Percentiles rank a stretch among this genome's conserved stretches.
These are phyloP conservation scores for Aspergillus japonicus DNA, from an alignment of 2,329 filamentous ascomycete species.

Conservation along the genomic window DNA sequence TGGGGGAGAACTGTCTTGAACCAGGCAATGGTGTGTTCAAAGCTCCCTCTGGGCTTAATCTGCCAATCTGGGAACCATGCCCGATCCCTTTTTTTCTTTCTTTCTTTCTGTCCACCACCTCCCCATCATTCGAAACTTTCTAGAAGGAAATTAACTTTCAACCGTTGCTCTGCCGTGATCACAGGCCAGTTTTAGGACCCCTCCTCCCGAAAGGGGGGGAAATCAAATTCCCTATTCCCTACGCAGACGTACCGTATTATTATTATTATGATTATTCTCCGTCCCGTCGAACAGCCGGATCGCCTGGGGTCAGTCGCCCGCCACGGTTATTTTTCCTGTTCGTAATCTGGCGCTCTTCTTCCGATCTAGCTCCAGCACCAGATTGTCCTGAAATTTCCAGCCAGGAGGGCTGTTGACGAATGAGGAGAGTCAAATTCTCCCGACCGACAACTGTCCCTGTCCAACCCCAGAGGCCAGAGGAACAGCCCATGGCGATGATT, in stretches of 20 bases:
- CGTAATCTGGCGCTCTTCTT: not conserved
- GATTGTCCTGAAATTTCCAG: constrained; percentile 12
- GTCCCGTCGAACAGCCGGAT: constrained; percentile 8
- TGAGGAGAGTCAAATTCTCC: not conserved
- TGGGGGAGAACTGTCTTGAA: not conserved
- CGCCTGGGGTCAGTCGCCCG: constrained; percentile 5
- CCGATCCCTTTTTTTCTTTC: not conserved
- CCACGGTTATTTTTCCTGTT: not conserved
- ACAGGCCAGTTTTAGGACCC: constrained; percentile 16
- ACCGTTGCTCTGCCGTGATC: constrained; percentile 26
- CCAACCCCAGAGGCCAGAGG: not conserved
- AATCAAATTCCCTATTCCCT: not conserved
- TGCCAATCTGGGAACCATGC: not conserved
- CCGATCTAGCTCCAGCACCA: not conserved
- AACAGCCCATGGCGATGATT: not conserved
- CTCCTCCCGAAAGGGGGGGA: constrained; percentile 18
- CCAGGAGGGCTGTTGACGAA: not conserved
- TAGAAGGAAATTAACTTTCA: constrained; percentile 36
- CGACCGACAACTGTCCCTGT: not conserved
- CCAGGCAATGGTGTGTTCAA: constrained; percentile 12
- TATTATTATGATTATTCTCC: not conserved
- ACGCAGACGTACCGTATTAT: no score
- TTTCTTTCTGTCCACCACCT: not conserved
- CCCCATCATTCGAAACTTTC: constrained; percentile 31
- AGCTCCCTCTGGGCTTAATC: constrained; percentile 6